Conservation (phyloP, 306 rosid species). For the Cyclanthera cordifolia region DNA sequence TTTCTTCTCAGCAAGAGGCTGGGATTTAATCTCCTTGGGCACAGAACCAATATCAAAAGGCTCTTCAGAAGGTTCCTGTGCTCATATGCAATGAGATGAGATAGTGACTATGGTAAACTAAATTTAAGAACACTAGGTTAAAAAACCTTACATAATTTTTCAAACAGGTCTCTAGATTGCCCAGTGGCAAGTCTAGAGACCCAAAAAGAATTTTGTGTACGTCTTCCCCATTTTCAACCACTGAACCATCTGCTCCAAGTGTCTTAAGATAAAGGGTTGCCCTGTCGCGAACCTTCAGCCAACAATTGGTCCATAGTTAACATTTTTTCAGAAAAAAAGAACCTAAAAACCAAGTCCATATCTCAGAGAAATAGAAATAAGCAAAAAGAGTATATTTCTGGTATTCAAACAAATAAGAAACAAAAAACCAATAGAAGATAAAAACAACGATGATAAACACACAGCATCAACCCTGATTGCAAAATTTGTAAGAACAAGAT, state of each 20-base stretch:
- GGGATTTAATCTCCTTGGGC: constrained; percentile 75
- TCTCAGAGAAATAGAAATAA: background rate
- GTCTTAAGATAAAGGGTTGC: constrained; percentile 88
- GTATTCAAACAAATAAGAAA: background rate
- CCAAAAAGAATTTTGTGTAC: constrained; percentile 70
- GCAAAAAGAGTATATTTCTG: background rate
- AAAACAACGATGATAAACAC: background rate
- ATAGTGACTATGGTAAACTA: constrained; percentile 8
- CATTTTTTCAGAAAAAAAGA: background rate
- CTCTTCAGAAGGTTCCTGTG: constrained; percentile 83
- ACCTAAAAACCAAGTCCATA: background rate
- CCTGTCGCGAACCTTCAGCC: constrained; percentile 84
- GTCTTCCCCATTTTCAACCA: constrained; percentile 60
- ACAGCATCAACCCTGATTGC: background rate
- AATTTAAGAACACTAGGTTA: constrained; percentile 13
- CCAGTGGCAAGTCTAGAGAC: constrained; percentile 68
- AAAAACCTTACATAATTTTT: constrained; percentile 56
- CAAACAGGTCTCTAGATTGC: constrained; percentile 81
- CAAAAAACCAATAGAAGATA: background rate
- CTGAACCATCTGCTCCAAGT: constrained; percentile 68
- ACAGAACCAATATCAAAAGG: constrained; percentile 73
- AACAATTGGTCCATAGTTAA: background rate
- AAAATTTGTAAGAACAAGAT: background rate
- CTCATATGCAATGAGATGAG: constrained; percentile 23
- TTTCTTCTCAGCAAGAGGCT: constrained; percentile 83